phyloP scores from a whole-genome alignment of 495 filamentous ascomycete genomes.

The Trichocladium antarcticum region DNA sequence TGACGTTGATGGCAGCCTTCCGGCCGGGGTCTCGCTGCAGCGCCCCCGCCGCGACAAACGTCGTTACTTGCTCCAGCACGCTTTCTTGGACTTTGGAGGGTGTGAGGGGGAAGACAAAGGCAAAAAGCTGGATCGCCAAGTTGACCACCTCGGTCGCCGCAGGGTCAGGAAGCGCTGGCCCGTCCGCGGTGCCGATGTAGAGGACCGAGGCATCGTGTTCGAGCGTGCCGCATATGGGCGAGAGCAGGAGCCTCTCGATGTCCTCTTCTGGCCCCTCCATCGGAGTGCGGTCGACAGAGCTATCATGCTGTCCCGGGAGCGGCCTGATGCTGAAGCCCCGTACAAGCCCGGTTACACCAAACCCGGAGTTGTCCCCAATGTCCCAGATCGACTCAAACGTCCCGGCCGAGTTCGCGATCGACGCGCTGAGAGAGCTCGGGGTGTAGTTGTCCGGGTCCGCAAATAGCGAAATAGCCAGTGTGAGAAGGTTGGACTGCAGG shows the following conservation, averaged over 20 bases:
- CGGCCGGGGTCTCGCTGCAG: slow-evolving; percentile 80
- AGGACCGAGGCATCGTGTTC: slow-evolving; percentile 84
- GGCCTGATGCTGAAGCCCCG: slow-evolving; percentile 61
- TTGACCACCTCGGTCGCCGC: slow-evolving; percentile 90
- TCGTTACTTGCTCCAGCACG: slow-evolving; percentile 82
- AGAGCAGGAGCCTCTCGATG: slow-evolving; percentile 58
- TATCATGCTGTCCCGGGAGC: slow-evolving; percentile 59
- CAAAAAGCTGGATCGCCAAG: slow-evolving; percentile 83
- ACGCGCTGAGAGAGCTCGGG: slow-evolving; percentile 74
- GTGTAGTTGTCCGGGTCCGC: slow-evolving; percentile 84
- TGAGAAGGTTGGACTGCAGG: slow-evolving; percentile 83
- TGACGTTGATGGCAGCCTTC: slow-evolving; percentile 81
- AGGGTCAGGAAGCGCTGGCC: slow-evolving; percentile 53
- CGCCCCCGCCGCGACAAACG: slow-evolving; percentile 64
- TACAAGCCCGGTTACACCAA: slow-evolving; percentile 79
- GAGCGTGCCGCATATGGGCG: slow-evolving; percentile 68
- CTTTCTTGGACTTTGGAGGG: slow-evolving; percentile 88
- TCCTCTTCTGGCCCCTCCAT: slow-evolving; percentile 52
- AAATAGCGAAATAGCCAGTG: slow-evolving; percentile 83
- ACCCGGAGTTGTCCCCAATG: slow-evolving; percentile 84
- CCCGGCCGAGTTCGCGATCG: slow-evolving; percentile 83
- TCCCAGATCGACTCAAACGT: slow-evolving; percentile 93
- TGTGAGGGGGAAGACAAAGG: slow-evolving; percentile 77
- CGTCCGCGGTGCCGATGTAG: slow-evolving; percentile 47
- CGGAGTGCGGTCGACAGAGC: slow-evolving; percentile 45